These are phyloP conservation scores for Parathielavia appendiculata DNA, from an alignment of 495 filamentous ascomycete genomes.

Conservation along the genomic window DNA sequence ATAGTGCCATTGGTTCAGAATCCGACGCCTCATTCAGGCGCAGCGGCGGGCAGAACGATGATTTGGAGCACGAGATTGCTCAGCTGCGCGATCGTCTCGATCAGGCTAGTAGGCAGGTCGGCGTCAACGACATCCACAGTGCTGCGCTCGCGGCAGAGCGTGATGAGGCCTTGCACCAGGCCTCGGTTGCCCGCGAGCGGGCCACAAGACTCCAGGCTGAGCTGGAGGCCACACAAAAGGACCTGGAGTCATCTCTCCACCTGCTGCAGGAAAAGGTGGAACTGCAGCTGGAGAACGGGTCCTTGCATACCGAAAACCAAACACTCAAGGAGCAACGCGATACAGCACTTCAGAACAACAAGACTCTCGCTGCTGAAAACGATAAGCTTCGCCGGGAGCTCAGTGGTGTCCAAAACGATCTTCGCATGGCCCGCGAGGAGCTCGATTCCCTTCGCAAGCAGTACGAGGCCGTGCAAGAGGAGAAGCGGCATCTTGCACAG, in stretches of 20 bases:
- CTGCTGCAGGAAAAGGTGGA: constrained; percentile 32
- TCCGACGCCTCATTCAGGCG: constrained; percentile 40
- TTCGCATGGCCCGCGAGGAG: constrained; percentile 33
- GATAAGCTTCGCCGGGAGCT: constrained; percentile 37
- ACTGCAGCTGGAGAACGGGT: constrained; percentile 33
- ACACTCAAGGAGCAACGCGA: constrained; percentile 29
- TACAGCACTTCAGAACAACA: constrained; percentile 25
- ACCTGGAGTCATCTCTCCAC: constrained; percentile 33
- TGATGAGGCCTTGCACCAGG: constrained; percentile 43
- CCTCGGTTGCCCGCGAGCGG: constrained; percentile 38
- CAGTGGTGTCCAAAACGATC: constrained; percentile 32
- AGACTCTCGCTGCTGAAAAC: constrained; percentile 30
- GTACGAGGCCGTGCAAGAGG: constrained; percentile 30
- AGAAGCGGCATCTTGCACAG: constrained; percentile 37
- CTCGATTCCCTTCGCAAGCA: constrained; percentile 33
- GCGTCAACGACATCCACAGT: constrained; percentile 43
- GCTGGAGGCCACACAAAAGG: constrained; percentile 35
- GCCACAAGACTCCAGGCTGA: constrained; percentile 42
- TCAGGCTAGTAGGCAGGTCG: constrained; percentile 43
- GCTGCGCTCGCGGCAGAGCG: constrained; percentile 43
- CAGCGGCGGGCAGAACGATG: constrained; percentile 29
- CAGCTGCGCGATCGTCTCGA: constrained; percentile 40
- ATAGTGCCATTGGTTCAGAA: constrained; percentile 46
- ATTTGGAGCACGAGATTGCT: constrained; percentile 42
- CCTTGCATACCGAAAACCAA: constrained; percentile 33